A percentile compares a stretch with the other conserved stretches of the same genome.
phyloP scores from a whole-genome alignment of 202 grass and related monocot species.

The Bolboschoenoplectus hybrid region DNA sequence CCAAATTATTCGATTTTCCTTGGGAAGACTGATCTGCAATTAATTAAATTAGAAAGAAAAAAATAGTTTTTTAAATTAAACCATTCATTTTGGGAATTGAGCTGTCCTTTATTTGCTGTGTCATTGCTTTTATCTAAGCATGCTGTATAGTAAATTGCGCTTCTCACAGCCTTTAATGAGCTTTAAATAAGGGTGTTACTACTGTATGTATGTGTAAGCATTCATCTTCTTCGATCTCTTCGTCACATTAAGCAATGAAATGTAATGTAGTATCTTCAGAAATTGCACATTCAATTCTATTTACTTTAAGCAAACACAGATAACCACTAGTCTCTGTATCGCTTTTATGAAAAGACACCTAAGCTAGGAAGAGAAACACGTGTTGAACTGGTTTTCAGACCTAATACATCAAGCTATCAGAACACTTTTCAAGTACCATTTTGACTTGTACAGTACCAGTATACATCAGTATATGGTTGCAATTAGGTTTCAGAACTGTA shows the following conservation, averaged over 20 bases:
- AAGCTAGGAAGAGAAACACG: constrained; percentile 42
- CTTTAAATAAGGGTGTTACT: constrained; percentile 28
- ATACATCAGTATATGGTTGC: neutral
- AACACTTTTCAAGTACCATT: constrained; percentile 32
- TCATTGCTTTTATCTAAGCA: constrained; percentile 37
- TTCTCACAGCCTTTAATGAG: constrained; percentile 26
- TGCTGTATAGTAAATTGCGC: constrained; percentile 29
- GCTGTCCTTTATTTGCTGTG: neutral
- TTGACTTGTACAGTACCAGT: neutral
- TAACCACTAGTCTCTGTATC: neutral
- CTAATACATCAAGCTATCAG: constrained; percentile 6
- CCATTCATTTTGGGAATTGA: constrained; percentile 32
- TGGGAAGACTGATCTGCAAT: neutral
- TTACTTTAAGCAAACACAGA: constrained; percentile 15
- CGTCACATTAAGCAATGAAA: neutral
- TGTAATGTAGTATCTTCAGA: neutral
- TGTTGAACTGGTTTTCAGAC: constrained; percentile 33
- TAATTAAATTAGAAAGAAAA: neutral
- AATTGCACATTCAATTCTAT: constrained; percentile 24
- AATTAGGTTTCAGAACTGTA: neutral
- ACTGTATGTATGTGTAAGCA: neutral
- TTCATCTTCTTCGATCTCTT: constrained; percentile 17
- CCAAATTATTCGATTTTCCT: neutral
- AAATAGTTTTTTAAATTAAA: neutral
- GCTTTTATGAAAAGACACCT: constrained; percentile 42